Evolutionary conservation across 202 grass and related monocot species (phyloP), one percentile per base, ranked within the genome.

Genomic region (Setaria viridis): DNA sequence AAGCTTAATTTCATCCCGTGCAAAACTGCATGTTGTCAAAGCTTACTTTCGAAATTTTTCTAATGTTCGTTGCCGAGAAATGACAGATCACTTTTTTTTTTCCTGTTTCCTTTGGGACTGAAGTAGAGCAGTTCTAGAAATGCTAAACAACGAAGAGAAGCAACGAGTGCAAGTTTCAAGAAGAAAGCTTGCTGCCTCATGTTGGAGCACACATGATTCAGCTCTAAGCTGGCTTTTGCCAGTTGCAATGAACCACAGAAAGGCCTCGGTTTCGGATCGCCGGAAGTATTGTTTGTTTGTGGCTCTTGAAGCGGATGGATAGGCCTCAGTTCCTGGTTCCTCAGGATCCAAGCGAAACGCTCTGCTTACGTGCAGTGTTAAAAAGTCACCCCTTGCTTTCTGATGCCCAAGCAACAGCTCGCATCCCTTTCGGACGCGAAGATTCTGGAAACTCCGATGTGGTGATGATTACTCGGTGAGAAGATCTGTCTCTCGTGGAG

Each of bases 381-480:
- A 88, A 91, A 91, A 85, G 85, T 17, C n/a, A 29, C 70, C 5
- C 32, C 20, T 47, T 76, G 70, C 81, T 88, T 88, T 91, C 69
- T 20, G 41, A 13, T 67, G 59, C 72, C 17, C 32, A 88, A 72
- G 85, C 80, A 87, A 84, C 66, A 73, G 65, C 65, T 82, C 11
- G 10, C 80, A 43, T 85, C n/a, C 13, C 72, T 49, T 13, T 30
- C 57, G 45, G 66, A 16, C 57, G 79, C 47, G 41, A 69, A 34
- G 32, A 33, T 48, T 21, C 37, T 72, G 42, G 41, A 76, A 41
- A 14, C 66, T 70, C 67, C 39, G 7, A 73, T 73, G 48, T 25
- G 50, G 73, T 68, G 78, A 54, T 72, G 33, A 39, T 35, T 37
- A 37, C 14, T 35, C 9, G 4, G n/a, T 42, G 72, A 9, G 42